Percentiles rank a stretch among this genome's conserved stretches.
Conservation (phyloP, 2,329 filamentous ascomycete species). For the Ophiosphaerella korrae region DNA sequence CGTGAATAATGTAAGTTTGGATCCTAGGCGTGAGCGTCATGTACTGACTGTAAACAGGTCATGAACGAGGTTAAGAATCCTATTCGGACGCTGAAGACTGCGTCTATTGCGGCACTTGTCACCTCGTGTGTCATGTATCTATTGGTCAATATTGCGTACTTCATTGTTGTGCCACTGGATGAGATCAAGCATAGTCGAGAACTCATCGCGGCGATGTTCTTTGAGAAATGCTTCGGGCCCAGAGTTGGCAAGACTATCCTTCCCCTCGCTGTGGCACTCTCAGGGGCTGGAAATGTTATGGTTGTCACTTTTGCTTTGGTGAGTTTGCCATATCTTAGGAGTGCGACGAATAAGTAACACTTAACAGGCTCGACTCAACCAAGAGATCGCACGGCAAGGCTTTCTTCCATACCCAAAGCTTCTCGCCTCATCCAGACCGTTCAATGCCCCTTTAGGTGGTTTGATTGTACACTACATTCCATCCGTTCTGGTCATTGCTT, state of each 20-base stretch:
- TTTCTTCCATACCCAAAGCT: conserved; percentile 68
- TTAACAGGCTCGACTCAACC: conserved; percentile 67
- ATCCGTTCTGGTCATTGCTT: conserved; percentile 67
- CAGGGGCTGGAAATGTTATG: conserved; percentile 73
- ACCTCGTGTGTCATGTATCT: conserved; percentile 69
- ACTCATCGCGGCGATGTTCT: conserved; percentile 70
- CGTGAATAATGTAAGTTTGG: conserved; percentile 59
- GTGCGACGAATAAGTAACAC: neutral
- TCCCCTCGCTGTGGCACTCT: conserved; percentile 68
- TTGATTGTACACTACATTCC: conserved; percentile 72
- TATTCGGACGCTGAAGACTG: conserved; percentile 66
- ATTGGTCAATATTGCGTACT: conserved; percentile 68
- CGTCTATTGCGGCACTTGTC: conserved; percentile 63
- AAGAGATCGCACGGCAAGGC: conserved; percentile 74
- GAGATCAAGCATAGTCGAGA: conserved; percentile 71
- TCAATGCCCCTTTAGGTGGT: conserved; percentile 69
- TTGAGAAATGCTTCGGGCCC: conserved; percentile 66
- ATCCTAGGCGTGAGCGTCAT: too few species aligned
- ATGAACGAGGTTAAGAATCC: conserved; percentile 74
- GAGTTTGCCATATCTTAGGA: conserved; percentile 32
- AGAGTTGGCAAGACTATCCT: conserved; percentile 63
- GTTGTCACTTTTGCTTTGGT: conserved; percentile 72
- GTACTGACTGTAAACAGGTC: conserved; percentile 45
- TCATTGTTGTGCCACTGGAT: conserved; percentile 69
- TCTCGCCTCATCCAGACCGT: conserved; percentile 69